A percentile compares a stretch with the other conserved stretches of the same genome.
These are phyloP conservation scores for Rhizopus microsporus DNA, from an alignment of 371 early-diverging fungal species.

Conservation along the genomic window DNA sequence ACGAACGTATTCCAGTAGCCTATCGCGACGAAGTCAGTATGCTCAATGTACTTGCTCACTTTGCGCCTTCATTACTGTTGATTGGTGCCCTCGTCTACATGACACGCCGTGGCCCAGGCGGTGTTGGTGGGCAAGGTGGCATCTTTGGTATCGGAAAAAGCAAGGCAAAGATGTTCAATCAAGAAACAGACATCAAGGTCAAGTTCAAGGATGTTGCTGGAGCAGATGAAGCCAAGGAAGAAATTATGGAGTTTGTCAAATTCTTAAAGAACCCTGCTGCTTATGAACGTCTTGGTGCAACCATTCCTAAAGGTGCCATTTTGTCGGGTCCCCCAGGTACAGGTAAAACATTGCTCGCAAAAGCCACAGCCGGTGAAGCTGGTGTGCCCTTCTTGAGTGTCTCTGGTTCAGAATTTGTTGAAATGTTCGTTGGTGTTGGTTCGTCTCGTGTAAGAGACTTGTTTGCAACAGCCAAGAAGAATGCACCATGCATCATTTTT, in stretches of 20 bases:
- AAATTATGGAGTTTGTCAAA: constrained; percentile 99
- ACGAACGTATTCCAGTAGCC: constrained; percentile 88
- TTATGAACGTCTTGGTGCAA: constrained; percentile 98
- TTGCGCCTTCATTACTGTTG: constrained; percentile 91
- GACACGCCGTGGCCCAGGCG: constrained; percentile 73
- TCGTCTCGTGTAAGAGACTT: constrained; percentile 96
- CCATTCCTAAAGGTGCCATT: constrained; percentile 99
- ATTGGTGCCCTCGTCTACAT: constrained; percentile 86
- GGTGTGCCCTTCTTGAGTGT: constrained; percentile 97
- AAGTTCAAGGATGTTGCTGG: constrained; percentile 99
- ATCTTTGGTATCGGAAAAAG: constrained; percentile 97
- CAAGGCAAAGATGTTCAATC: constrained; percentile 94
- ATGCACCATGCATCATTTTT: constrained; percentile 98
- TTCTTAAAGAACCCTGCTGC: constrained; percentile 96
- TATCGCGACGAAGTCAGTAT: constrained; percentile 81
- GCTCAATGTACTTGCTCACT: constrained; percentile 70
- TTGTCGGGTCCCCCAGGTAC: constrained; percentile 98
- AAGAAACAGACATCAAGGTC: constrained; percentile 92
- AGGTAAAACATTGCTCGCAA: constrained; percentile 97
- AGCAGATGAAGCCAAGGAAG: constrained; percentile 99
- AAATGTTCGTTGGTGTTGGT: constrained; percentile 99
- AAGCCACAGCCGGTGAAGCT: constrained; percentile 99
- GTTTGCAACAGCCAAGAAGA: constrained; percentile 96
- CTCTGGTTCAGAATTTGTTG: constrained; percentile 99
- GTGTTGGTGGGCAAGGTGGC: constrained; percentile 65